phyloP scores from a whole-genome alignment of 768 basidiomycete genomes.

The Sutorius australiensis region DNA sequence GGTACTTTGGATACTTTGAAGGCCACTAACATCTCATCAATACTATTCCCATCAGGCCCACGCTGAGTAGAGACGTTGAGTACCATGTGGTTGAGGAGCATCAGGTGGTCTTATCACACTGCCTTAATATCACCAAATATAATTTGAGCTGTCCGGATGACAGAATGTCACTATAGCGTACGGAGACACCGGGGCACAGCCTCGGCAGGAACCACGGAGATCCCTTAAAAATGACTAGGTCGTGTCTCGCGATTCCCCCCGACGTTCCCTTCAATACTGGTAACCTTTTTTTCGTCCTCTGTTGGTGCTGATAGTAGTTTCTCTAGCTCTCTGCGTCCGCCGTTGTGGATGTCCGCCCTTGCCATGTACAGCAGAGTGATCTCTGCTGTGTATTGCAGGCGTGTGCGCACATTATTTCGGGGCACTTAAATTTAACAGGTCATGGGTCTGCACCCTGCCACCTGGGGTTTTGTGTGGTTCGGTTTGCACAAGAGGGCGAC shows the following conservation, averaged over 20 bases:
- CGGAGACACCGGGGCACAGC: neutral
- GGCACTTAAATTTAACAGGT: neutral
- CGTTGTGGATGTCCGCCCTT: constrained; percentile 22
- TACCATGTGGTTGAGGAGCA: too few relatives aligned
- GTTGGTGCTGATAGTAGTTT: neutral
- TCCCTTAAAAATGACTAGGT: neutral
- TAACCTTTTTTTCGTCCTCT: neutral
- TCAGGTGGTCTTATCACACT: neutral
- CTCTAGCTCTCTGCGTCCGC: neutral
- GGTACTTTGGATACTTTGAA: too few relatives aligned
- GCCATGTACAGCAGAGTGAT: constrained; percentile 21
- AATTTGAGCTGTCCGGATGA: neutral
- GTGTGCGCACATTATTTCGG: constrained; percentile 19
- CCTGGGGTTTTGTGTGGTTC: neutral
- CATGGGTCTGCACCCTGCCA: neutral
- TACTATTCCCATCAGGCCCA: too few relatives aligned
- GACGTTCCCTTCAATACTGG: neutral
- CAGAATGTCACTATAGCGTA: neutral
- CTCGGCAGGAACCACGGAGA: neutral
- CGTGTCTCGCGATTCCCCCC: neutral
- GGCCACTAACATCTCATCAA: too few relatives aligned
- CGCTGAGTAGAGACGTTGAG: too few relatives aligned
- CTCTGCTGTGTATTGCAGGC: constrained; percentile 25
- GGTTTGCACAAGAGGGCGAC: neutral
- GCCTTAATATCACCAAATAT: neutral